A percentile compares a stretch with the other conserved stretches of the same genome.
phyloP scores from a whole-genome alignment of 495 filamentous ascomycete genomes.

The Hypoxylon trugodes region DNA sequence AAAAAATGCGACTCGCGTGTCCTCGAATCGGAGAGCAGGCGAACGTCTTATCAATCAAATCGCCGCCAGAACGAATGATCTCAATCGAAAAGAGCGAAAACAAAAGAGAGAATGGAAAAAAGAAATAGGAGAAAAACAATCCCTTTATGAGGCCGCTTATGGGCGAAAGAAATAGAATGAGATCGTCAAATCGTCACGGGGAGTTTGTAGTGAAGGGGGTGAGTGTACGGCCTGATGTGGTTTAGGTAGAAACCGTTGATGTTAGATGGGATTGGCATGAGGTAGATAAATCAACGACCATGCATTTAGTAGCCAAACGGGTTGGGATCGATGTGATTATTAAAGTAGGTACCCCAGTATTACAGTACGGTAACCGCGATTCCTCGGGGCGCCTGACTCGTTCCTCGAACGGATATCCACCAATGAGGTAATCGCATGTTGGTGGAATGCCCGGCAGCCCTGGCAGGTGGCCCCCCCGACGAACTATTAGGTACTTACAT shows the following conservation, averaged over 20 bases:
- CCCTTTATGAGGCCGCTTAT: background rate
- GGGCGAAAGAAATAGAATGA: background rate
- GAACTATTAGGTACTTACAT: background rate
- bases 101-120: slow-evolving; percentile 13
- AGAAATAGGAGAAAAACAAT: slow-evolving; percentile 1
- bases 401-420: slow-evolving; percentile 29
- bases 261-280: background rate
- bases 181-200: slow-evolving; percentile 1
- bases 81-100: slow-evolving; percentile 8
- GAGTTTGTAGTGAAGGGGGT: background rate
- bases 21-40: slow-evolving; percentile 9
- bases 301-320: slow-evolving; percentile 13
- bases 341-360: slow-evolving; percentile 19
- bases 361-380: slow-evolving; percentile 27
- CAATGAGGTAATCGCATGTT: slow-evolving; percentile 32
- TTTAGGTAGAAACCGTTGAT: slow-evolving; percentile 24
- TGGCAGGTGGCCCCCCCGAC: background rate
- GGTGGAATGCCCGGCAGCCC: background rate
- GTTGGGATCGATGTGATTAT: slow-evolving; percentile 17
- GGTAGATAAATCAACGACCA: slow-evolving; percentile 7
- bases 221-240: slow-evolving; percentile 25
- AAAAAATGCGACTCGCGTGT: slow-evolving; percentile 21
- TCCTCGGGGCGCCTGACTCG: slow-evolving; percentile 41
- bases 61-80: slow-evolving; percentile 18
- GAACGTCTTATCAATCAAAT: slow-evolving; percentile 20